A percentile compares a stretch with the other conserved stretches of the same genome.
Evolutionary conservation across 2,329 filamentous ascomycete genomes (phyloP).

Genomic region (Bipolaris victoriae): DNA sequence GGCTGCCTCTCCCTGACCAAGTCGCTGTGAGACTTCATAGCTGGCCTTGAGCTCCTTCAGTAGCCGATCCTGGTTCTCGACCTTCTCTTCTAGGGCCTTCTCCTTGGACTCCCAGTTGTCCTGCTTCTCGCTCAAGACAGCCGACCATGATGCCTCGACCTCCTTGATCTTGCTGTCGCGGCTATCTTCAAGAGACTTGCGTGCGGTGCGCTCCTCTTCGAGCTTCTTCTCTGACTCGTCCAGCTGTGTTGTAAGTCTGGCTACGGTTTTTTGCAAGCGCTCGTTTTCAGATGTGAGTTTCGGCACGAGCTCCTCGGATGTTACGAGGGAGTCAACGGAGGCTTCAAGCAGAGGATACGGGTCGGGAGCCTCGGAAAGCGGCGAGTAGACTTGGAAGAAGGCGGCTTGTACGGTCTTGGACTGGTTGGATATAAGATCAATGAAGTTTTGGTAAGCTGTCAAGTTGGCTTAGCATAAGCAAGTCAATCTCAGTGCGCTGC

Average conservation of each 20-base stretch:
- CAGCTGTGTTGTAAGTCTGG: constrained; percentile 76
- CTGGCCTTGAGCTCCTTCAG: constrained; percentile 95
- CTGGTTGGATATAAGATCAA: constrained; percentile 94
- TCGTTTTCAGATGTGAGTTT: constrained; percentile 88
- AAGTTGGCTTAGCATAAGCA: constrained; percentile 26
- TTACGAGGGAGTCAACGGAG: constrained; percentile 89
- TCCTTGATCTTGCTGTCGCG: constrained; percentile 85
- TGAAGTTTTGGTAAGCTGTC: constrained; percentile 93
- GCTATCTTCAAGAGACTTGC: constrained; percentile 76
- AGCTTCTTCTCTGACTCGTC: constrained; percentile 81
- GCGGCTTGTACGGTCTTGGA: constrained; percentile 92
- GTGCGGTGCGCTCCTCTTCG: constrained; percentile 75
- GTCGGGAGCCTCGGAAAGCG: constrained; percentile 92
- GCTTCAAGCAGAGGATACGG: constrained; percentile 96
- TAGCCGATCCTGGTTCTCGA: constrained; percentile 90
- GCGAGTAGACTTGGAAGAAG: constrained; percentile 91
- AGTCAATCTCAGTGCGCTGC: neutral
- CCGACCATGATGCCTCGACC: constrained; percentile 86
- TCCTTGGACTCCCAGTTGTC: constrained; percentile 97
- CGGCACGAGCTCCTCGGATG: constrained; percentile 90
- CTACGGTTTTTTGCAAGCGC: constrained; percentile 79
- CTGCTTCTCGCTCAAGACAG: constrained; percentile 88
- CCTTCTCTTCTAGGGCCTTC: constrained; percentile 86
- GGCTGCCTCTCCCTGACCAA: constrained; percentile 73
- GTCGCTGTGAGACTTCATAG: constrained; percentile 92